phyloP scores from a whole-genome alignment of 2,329 filamentous ascomycete species.

The Fonsecaea pugnacius region DNA sequence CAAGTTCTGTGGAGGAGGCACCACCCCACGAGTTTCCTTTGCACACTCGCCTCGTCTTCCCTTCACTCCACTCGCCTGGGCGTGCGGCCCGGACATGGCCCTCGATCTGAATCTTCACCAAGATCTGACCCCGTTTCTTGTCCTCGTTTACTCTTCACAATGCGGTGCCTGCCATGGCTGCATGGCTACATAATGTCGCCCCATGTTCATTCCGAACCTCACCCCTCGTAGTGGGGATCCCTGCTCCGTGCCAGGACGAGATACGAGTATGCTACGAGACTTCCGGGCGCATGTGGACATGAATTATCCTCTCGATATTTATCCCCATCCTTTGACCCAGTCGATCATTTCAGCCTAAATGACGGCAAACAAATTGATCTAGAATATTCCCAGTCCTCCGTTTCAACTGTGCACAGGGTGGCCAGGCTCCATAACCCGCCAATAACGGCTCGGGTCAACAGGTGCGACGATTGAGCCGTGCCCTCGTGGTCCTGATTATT shows the following conservation, averaged over 20 bases:
- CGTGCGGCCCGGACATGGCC: background rate
- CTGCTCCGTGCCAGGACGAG: constrained; percentile 15
- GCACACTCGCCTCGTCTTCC: background rate
- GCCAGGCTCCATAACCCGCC: constrained; percentile 13
- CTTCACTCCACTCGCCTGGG: background rate
- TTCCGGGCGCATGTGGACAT: background rate
- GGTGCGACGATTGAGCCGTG: constrained; percentile 4
- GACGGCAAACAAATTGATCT: constrained; percentile 10
- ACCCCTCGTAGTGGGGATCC: background rate
- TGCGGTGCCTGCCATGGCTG: background rate
- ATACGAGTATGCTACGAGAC: constrained; percentile 11
- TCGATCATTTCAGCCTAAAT: constrained; percentile 20
- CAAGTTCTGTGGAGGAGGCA: background rate
- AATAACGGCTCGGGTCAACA: constrained; percentile 12
- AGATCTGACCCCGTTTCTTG: background rate
- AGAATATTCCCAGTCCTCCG: constrained; percentile 15
- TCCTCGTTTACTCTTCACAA: background rate
- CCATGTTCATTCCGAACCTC: constrained; percentile 7
- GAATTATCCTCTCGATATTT: constrained; percentile 18
- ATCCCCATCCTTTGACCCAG: constrained; percentile 19
- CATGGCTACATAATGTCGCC: background rate
- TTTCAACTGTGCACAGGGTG: background rate
- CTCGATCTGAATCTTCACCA: background rate
- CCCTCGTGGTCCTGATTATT: constrained; percentile 13
- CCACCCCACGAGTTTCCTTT: constrained; percentile 1